Conservation (phyloP, 805 yeast species). For the Scheffersomyces coipomensis region DNA sequence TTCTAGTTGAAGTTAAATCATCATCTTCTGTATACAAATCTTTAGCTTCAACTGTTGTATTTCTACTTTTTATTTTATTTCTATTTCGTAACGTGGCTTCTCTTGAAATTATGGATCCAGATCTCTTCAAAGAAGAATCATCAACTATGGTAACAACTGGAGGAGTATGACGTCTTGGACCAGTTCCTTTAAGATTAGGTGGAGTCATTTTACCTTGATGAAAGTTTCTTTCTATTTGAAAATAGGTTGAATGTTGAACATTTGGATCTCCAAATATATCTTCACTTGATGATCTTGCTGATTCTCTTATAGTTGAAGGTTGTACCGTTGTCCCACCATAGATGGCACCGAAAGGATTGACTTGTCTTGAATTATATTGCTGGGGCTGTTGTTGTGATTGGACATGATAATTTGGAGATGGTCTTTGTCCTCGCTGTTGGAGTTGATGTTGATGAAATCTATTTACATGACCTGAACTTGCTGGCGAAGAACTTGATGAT, state of each 20-base stretch:
- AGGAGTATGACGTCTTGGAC: slow-evolving; percentile 3
- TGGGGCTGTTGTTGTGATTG: not conserved
- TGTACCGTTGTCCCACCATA: slow-evolving; percentile 9
- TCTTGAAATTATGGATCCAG: slow-evolving; percentile 28
- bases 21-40: slow-evolving; percentile 4
- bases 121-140: slow-evolving; percentile 15
- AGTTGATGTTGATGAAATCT: slow-evolving; percentile 1
- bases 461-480: not conserved
- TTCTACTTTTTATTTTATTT: slow-evolving; percentile 25
- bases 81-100: slow-evolving; percentile 30
- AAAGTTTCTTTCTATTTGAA: slow-evolving; percentile 5
- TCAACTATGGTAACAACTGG: slow-evolving; percentile 28
- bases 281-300: not conserved
- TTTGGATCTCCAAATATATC: not conserved
- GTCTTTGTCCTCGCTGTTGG: not conserved
- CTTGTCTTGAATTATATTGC: slow-evolving; percentile 3
- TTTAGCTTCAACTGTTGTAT: slow-evolving; percentile 19
- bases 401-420: not conserved
- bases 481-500: too few relatives aligned
- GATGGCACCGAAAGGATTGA: slow-evolving; percentile 28
- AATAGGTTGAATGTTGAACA: not conserved
- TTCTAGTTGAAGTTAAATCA: not conserved
- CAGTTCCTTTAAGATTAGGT: not conserved
- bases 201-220: slow-evolving; percentile 3
- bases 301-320: slow-evolving; percentile 2